Percentiles rank a stretch among this genome's conserved stretches.
phyloP scores from a whole-genome alignment of 306 rosid genomes.

The Corylus heterophylla region DNA sequence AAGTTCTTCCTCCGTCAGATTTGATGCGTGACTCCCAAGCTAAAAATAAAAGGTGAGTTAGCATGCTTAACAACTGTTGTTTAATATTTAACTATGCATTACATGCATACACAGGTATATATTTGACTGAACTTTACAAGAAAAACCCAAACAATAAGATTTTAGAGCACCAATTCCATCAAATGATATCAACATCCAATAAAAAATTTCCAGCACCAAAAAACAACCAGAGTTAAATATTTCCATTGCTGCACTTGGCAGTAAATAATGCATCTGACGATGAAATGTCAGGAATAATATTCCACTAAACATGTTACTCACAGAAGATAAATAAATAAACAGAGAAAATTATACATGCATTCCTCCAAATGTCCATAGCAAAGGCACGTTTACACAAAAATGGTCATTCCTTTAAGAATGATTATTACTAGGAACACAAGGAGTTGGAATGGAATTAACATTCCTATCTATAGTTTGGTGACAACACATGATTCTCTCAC shows the following conservation, averaged over 20 bases:
- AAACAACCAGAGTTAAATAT: neutral
- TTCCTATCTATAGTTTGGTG: no score
- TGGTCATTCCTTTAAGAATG: no score
- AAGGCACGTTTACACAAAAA: no score
- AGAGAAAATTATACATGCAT: neutral
- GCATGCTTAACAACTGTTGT: conserved; percentile 26
- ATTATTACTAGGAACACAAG: no score
- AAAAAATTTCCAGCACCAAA: neutral
- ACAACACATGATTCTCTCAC: no score
- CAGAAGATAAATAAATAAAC: neutral
- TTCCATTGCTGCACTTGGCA: neutral
- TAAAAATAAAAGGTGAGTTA: conserved; percentile 39
- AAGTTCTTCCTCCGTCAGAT: conserved; percentile 96
- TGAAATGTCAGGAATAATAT: neutral
- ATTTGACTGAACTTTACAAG: neutral
- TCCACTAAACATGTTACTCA: neutral
- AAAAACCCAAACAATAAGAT: neutral
- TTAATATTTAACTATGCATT: neutral
- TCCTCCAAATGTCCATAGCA: neutral
- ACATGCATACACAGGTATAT: neutral
- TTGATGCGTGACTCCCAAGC: conserved; percentile 96
- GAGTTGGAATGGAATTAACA: no score
- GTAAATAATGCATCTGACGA: neutral
- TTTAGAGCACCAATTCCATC: neutral
- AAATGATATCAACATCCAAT: neutral